Base-by-base conservation (phyloP, 73 alveolate species). In the Tetrahymena thermophila region DNA sequence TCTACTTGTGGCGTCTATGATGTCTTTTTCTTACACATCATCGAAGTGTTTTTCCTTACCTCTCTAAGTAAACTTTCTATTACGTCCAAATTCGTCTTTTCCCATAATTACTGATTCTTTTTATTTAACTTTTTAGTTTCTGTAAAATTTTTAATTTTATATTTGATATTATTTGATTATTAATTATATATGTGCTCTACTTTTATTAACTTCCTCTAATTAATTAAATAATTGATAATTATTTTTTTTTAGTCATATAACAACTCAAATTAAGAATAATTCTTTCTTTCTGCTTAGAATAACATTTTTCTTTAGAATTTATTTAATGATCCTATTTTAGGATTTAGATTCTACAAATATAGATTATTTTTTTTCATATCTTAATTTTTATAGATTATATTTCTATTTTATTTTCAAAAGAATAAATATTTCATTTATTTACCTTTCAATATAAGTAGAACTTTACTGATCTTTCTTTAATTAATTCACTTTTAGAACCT, bases 1-100 rank as follows among this genome's bases (percentile, higher is more conserved):
- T 71, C 89, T 71, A 71, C 40, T 71, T 19, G 89, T 71, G 13
- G 89, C 89, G 13, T 31, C 23, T 0, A 71, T 71, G 37, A 71
- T 71, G 31, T 71, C 89, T 31, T 71, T 71, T 71, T 71, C 89
- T 71, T 71, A 34, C 2, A 71, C 37, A 71, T 71, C 89, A n/a
- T 71, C 89, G 13, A 71, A 71, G 89, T 71, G 89, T 71, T 71
- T 71, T 71, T 71, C 89, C 37, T 71, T 71, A 71, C 89, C 89
- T 71, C 89, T 71, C n/a, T 71, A 34, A 71, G 89, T 71, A 71
- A 71, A 71, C 37, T 71, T 71, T 71, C 89, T 71, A 71, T 71
- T 71, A 71, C 89, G 89, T 71, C 89, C 89, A 71, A 71, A 71
- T 71, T 71, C 89, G 89, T 71, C 89, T 25, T 71, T 71, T 71